Conservation (phyloP, 345 rosid species). For the Moricandia moricandioides region DNA sequence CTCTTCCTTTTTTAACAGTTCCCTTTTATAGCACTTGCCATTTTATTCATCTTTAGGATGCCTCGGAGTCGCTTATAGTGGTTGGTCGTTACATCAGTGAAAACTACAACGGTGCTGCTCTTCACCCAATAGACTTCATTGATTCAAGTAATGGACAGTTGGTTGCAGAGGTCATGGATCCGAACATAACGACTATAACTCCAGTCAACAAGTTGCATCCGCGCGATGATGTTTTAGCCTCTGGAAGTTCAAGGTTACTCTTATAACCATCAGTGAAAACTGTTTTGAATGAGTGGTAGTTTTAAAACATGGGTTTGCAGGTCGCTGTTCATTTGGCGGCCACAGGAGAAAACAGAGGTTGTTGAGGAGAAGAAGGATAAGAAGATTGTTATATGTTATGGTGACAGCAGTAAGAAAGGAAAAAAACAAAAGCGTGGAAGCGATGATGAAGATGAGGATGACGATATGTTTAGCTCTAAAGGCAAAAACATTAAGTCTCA, state of each 20-base stretch:
- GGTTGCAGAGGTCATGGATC: conserved; percentile 95
- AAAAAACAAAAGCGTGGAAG: conserved; percentile 45
- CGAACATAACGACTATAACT: conserved; percentile 83
- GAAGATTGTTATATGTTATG: conserved; percentile 54
- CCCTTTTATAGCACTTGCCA: neutral
- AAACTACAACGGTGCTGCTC: conserved; percentile 79
- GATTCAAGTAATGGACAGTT: conserved; percentile 78
- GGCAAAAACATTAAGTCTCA: conserved; percentile 47
- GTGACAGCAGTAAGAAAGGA: conserved; percentile 54
- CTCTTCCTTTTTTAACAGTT: neutral
- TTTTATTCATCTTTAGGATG: conserved; percentile 55
- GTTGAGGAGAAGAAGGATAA: conserved; percentile 53
- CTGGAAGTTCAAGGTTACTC: conserved; percentile 88
- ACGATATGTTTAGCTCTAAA: conserved; percentile 46
- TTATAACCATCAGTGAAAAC: neutral
- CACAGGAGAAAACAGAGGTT: conserved; percentile 50
- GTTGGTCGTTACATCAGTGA: conserved; percentile 93
- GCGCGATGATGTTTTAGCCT: conserved; percentile 84
- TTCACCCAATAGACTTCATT: conserved; percentile 94
- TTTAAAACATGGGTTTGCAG: conserved; percentile 34
- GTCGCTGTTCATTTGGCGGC: conserved; percentile 92
- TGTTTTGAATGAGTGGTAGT: neutral
- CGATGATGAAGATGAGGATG: conserved; percentile 59
- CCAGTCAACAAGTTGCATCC: conserved; percentile 97
- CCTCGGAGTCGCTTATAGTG: conserved; percentile 83